These are phyloP conservation scores for Candida suzukii DNA, from an alignment of 805 yeast species.

Conservation along the genomic window DNA sequence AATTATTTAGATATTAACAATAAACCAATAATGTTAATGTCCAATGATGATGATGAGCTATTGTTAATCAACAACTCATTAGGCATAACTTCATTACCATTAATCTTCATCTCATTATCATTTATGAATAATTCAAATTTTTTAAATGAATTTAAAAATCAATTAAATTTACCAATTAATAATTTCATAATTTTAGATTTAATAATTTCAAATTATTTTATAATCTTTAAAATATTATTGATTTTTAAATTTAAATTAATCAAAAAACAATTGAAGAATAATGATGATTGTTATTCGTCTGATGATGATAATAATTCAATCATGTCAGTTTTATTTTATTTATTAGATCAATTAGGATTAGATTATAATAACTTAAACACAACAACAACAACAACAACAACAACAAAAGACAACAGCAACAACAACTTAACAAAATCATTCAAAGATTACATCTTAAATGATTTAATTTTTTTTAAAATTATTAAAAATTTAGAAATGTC, in stretches of 20 bases:
- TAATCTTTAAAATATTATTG: constrained; percentile 35
- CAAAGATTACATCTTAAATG: constrained; percentile 15
- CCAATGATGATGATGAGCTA: background rate
- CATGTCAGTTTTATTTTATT: constrained; percentile 20
- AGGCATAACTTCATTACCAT: constrained; percentile 44
- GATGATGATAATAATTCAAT: constrained; percentile 19
- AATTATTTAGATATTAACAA: constrained; percentile 14
- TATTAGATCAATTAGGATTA: constrained; percentile 21
- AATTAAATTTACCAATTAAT: constrained; percentile 25
- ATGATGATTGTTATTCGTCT: constrained; percentile 2
- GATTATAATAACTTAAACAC: constrained; percentile 1
- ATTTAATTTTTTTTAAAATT: constrained; percentile 15
- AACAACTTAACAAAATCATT: constrained; percentile 4
- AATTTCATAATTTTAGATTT: constrained; percentile 28
- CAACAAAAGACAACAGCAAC: constrained; percentile 3
- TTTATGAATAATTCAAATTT: constrained; percentile 12
- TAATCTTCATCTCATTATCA: constrained; percentile 31
- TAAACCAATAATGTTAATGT: too few species aligned
- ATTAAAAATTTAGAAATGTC: constrained; percentile 20
- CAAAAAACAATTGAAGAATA: background rate
- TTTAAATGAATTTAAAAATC: constrained; percentile 21
- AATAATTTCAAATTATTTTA: constrained; percentile 40
- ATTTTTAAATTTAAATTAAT: constrained; percentile 17
- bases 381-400: background rate
- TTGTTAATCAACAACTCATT: constrained; percentile 47